phyloP scores from a whole-genome alignment of 352 stramenopile genomes.

The Globisporangium spiculum region DNA sequence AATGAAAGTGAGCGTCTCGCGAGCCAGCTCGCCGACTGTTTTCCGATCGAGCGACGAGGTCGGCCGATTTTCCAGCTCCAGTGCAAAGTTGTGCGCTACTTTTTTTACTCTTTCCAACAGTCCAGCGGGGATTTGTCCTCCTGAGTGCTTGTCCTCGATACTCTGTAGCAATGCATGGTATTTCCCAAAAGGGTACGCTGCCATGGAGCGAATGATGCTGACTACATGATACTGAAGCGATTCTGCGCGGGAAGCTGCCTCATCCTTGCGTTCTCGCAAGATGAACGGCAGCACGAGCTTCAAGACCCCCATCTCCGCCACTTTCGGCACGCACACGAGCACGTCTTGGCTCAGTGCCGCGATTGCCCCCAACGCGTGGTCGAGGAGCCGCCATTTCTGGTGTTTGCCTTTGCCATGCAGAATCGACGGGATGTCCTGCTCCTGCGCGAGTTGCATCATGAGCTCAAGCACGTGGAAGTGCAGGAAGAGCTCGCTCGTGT shows the following conservation, averaged over 20 bases:
- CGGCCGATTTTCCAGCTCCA: constrained; percentile 41
- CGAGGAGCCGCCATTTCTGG: constrained; percentile 40
- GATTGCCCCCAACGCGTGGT: constrained; percentile 47
- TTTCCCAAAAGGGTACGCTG: constrained; percentile 61
- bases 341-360: constrained; percentile 62
- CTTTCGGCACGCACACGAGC: constrained; percentile 49
- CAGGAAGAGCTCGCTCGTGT: constrained; percentile 67
- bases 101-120: constrained; percentile 58
- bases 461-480: constrained; percentile 62
- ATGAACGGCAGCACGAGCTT: constrained; percentile 33
- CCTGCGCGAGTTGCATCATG: constrained; percentile 29
- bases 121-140: neutral
- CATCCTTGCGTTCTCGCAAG: constrained; percentile 14
- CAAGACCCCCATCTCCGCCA: constrained; percentile 45
- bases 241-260: constrained; percentile 23
- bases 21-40: constrained; percentile 57
- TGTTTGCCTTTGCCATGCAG: constrained; percentile 23
- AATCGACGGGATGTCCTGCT: constrained; percentile 16
- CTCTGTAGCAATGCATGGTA: constrained; percentile 37
- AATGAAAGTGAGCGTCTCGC: constrained; percentile 54
- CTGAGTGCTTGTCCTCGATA: constrained; percentile 20
- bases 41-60: constrained; percentile 35
- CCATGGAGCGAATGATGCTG: constrained; percentile 45
- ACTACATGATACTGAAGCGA: constrained; percentile 50
- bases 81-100: constrained; percentile 54